These are phyloP conservation scores for Kandelia obovata DNA, from an alignment of 345 rosid genomes.

Conservation along the genomic window DNA sequence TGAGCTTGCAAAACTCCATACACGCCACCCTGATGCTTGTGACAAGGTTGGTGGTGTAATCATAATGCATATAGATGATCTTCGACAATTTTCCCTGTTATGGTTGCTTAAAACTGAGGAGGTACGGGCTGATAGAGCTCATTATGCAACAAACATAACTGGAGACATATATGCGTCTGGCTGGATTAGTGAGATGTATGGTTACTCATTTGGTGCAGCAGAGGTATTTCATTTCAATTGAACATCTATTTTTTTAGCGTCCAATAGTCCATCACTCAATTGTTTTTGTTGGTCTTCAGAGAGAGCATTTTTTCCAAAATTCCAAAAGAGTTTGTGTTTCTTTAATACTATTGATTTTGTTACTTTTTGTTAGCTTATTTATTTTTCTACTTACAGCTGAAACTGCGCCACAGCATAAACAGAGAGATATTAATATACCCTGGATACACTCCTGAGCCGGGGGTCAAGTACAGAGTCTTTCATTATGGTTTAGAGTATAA, in stretches of 20 bases:
- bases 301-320: no score
- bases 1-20: slow-evolving; percentile 89
- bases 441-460: slow-evolving; percentile 81
- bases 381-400: slow-evolving; percentile 53
- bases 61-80: slow-evolving; percentile 96
- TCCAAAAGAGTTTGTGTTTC: not conserved
- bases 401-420: slow-evolving; percentile 68
- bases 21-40: slow-evolving; percentile 84
- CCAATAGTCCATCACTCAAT: not conserved
- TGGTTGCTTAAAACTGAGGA: slow-evolving; percentile 98
- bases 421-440: slow-evolving; percentile 79
- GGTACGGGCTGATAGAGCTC: slow-evolving; percentile 93
- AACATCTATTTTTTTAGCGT: not conserved
- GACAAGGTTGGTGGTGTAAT: slow-evolving; percentile 99
- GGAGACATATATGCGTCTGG: slow-evolving; percentile 91
- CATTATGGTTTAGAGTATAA: slow-evolving; percentile 88
- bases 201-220: slow-evolving; percentile 98
- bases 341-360: not conserved
- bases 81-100: slow-evolving; percentile 72
- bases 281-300: no score
- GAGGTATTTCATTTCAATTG: slow-evolving; percentile 50
- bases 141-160: slow-evolving; percentile 78
- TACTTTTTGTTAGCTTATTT: not conserved
- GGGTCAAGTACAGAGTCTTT: slow-evolving; percentile 74
- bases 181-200: slow-evolving; percentile 99